Base-by-base conservation (phyloP, 345 rosid species). In the Hibiscus mutabilis region DNA sequence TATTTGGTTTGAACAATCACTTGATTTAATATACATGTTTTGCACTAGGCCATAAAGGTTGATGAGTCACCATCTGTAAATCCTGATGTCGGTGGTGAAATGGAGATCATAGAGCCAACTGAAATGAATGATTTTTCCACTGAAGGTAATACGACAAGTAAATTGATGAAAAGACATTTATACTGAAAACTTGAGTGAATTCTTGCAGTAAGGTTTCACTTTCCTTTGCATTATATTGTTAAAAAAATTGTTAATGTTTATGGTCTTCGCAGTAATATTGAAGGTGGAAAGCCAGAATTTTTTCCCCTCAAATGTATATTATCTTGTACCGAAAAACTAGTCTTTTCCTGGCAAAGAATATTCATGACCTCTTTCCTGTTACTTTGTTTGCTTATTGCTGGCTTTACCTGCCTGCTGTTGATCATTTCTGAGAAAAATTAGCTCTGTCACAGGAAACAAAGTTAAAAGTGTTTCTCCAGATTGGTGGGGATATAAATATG, bases 1-100 rank as follows among this genome's bases (percentile, higher is more conserved):
- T 40, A 22, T 42, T 59, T 58, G 3, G 73, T 44, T 49, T 58
- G 58, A 22, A 40, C 13, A 58, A 33, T 49, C n/a, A 31, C 63
- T 70, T 37, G 69, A 46, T 68, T 76, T 68, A 57, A 61, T 16
- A 37, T 37, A 60, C 33, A 33, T 37, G 66, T 19, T 70, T 49
- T 72, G 5, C 73, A 67, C 60, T 80, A 95, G 99, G 92, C 86
- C 68, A 95, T 84, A 77, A 87, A 84, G 74, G 81, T 66, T 33
- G 90, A 89, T 77, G 87, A 86, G 69, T 79, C 84, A 52, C 73
- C 84, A 59, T 79, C 83, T 42, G 62, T 14, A 21, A 74, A 72
- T 79, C 71, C 81, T 71, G 70, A 64, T 58, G 58, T 40, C 35
- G 81, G 73, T 1, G 81, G 74, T 68, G 68, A 76, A 69, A 69